phyloP scores from a whole-genome alignment of 768 basidiomycete species.

The Mycena floridula region DNA sequence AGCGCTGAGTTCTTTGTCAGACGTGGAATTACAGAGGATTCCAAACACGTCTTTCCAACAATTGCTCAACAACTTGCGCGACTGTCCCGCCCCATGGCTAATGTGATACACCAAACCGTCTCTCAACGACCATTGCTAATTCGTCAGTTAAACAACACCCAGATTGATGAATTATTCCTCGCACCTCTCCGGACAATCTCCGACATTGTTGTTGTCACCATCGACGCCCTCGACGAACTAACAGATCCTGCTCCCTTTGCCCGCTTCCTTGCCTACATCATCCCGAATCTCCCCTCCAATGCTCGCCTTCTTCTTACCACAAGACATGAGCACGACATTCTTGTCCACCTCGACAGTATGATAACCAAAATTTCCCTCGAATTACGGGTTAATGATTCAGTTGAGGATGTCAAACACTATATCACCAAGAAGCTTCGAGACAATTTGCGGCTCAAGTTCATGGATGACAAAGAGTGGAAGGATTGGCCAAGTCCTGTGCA shows the following conservation, averaged over 20 bases:
- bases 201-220: not conserved
- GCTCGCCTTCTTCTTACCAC: not conserved
- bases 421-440: not conserved
- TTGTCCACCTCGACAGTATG: not conserved
- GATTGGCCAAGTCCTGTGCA: not conserved
- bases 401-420: not conserved
- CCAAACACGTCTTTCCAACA: not conserved
- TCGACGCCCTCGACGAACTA: not conserved
- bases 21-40: not conserved
- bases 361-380: not conserved
- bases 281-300: not conserved
- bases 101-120: not conserved
- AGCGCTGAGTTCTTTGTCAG: not conserved
- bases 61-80: not conserved
- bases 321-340: not conserved
- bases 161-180: not conserved
- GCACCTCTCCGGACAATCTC: not conserved
- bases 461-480: not conserved
- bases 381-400: not conserved
- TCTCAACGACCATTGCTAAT: not conserved
- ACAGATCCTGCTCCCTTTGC: not conserved
- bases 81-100: not conserved
- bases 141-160: too few species aligned
- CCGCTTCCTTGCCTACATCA: not conserved
- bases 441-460: not conserved